Evolutionary conservation across 225 moss, liverwort and hornwort species (phyloP), one percentile per base, ranked within the genome.

Genomic region (Anthoceros angustus): DNA sequence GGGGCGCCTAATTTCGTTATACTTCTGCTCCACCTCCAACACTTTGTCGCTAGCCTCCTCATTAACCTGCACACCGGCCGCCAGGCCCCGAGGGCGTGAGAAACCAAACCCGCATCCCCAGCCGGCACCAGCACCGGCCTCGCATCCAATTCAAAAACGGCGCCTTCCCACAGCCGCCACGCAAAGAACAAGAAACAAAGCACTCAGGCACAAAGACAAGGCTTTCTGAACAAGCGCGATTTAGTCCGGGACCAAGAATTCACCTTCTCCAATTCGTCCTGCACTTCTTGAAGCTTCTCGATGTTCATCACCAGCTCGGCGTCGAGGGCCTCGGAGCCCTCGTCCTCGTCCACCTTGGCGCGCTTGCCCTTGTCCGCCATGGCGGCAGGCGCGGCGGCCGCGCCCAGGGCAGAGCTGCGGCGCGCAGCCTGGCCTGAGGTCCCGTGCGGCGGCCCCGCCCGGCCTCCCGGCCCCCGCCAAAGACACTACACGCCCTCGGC

Each of bases 31-130:
- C 48, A 98, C 98, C 73, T 98, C 98, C 77, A 98, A 76, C 68
- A 98, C 98, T 77, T 98, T 92, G 71, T 98, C 98, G 67, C 98
- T 98, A 42, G 98, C 89, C 66, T 98, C 98, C 78, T 98, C 98
- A 38, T 98, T 98, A 41, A 98, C 98, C 98, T 98, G 86, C 18
- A 65, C 49, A 64, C 41, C 41, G 75, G 71, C 64, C 39, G 15
- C 42, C 42, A 67, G 40, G 24, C 6, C 32, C 24, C 9, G 11
- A 26, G 16, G 43, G 18, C 18, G 32, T 38, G 5, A 15, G 0
- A 18, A 7, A 18, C n/a, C 55, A 15, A 55, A 55, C 14, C 46
- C 23, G 55, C 0, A 4, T 50, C 55, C 23, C 55, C 55, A 55
- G n/a, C 7, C n/a, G 7, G 6, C 55, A 50, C 49, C 20, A 50